Conservation (phyloP, 1,284 basidiomycete species). For the Farysia itapuensis region DNA sequence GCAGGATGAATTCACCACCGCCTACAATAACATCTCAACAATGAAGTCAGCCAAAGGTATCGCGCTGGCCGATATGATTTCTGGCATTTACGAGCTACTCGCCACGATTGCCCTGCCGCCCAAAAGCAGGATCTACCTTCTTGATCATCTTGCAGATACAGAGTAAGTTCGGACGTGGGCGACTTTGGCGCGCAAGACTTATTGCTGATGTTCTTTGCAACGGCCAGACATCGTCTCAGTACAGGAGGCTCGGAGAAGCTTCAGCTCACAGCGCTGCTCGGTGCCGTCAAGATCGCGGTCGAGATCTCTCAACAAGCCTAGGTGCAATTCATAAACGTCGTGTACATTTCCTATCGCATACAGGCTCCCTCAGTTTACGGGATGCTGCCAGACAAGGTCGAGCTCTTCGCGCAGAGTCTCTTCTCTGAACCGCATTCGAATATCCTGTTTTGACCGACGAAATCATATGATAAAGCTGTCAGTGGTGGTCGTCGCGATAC, state of each 20-base stretch:
- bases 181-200: background rate
- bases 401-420: constrained; percentile 81
- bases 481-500: background rate
- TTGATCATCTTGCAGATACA: constrained; percentile 82
- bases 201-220: background rate
- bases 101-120: constrained; percentile 82
- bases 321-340: too few relatives aligned
- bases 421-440: constrained; percentile 82
- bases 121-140: constrained; percentile 81
- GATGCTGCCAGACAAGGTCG: constrained; percentile 49
- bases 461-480: background rate
- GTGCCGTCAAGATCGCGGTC: constrained; percentile 89
- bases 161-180: constrained; percentile 68
- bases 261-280: constrained; percentile 86
- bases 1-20: constrained; percentile 90
- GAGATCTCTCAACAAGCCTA: constrained; percentile 67
- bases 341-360: too few relatives aligned
- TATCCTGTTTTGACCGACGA: constrained; percentile 63
- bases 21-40: constrained; percentile 79
- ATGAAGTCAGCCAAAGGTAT: constrained; percentile 90
- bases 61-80: constrained; percentile 91
- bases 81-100: constrained; percentile 87
- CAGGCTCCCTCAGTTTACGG: too few relatives aligned
- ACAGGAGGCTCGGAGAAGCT: constrained; percentile 93
- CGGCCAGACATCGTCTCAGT: constrained; percentile 80